Evolutionary conservation across 495 filamentous ascomycete species (phyloP).

Genomic region (Aspergillus homomorphus): DNA sequence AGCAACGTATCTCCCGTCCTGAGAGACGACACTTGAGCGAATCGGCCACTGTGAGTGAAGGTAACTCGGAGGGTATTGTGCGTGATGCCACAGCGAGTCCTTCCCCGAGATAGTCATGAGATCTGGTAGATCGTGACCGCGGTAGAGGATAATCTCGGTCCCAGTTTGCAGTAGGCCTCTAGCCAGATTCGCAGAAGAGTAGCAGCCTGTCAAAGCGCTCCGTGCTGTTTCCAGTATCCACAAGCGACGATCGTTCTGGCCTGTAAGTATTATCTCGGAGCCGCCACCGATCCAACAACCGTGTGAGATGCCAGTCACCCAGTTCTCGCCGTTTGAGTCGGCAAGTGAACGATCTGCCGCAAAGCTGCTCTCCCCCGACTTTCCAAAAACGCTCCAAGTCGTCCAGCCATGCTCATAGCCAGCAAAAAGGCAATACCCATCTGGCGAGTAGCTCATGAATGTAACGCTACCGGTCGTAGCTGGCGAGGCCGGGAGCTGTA

Average conservation of each 20-base stretch:
- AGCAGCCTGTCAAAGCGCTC: slow-evolving; percentile 86
- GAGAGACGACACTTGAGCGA: slow-evolving; percentile 75
- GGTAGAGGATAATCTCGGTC: slow-evolving; percentile 82
- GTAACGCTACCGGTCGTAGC: slow-evolving; percentile 64
- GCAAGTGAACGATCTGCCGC: slow-evolving; percentile 61
- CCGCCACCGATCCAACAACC: slow-evolving; percentile 86
- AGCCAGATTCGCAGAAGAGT: slow-evolving; percentile 83
- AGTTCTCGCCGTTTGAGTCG: slow-evolving; percentile 66
- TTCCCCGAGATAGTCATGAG: slow-evolving; percentile 91
- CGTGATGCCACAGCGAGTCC: slow-evolving; percentile 85
- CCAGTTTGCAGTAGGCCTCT: slow-evolving; percentile 85
- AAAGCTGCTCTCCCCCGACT: slow-evolving; percentile 80
- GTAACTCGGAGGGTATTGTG: slow-evolving; percentile 80
- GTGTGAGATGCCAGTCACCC: slow-evolving; percentile 71
- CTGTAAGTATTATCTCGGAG: slow-evolving; percentile 75
- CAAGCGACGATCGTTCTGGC: slow-evolving; percentile 66
- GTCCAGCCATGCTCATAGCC: slow-evolving; percentile 94
- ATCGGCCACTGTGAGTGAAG: slow-evolving; percentile 91
- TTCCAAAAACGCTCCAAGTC: slow-evolving; percentile 96
- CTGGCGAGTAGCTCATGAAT: slow-evolving; percentile 83
- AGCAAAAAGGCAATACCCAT: slow-evolving; percentile 94
- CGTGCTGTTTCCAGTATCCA: slow-evolving; percentile 91
- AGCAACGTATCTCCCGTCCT: slow-evolving; percentile 91
- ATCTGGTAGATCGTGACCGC: slow-evolving; percentile 87
- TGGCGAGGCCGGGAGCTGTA: slow-evolving; percentile 62